Conservation (phyloP, 768 basidiomycete genomes). For the Trametes elegans region DNA sequence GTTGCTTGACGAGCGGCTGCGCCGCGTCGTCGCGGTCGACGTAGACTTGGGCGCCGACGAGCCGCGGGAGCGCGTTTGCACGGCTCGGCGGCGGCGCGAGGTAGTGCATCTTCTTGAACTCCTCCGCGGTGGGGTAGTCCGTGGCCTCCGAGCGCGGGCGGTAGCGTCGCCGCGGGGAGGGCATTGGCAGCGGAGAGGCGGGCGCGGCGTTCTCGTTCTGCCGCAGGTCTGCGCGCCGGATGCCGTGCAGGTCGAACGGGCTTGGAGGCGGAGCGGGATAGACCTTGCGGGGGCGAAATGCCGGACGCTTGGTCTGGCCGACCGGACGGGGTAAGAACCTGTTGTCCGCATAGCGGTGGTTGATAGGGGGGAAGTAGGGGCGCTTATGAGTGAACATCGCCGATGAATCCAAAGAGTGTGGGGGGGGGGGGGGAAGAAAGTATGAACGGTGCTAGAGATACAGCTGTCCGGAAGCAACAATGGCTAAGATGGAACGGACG, state of each 20-base stretch:
- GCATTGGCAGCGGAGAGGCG: neutral
- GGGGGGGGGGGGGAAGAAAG: neutral
- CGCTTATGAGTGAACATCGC: neutral
- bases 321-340: neutral
- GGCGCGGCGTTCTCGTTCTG: constrained; percentile 1
- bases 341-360: neutral
- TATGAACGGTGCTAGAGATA: neutral
- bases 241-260: constrained; percentile 1
- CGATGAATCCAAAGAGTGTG: neutral
- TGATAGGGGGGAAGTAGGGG: too few relatives aligned
- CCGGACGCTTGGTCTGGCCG: constrained; percentile 3
- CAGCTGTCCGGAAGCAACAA: neutral
- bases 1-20: constrained; percentile 7
- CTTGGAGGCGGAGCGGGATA: neutral
- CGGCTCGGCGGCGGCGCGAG: neutral
- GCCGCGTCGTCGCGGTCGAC: constrained; percentile 1
- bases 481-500: too few relatives aligned
- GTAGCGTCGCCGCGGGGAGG: neutral
- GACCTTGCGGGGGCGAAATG: constrained; percentile 9
- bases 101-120: neutral
- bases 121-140: neutral
- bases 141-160: constrained; percentile 1
- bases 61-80: neutral
- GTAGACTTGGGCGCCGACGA: constrained; percentile 4
- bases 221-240: neutral